Conservation (phyloP, 1,139 yeast species). For the Sugiyamaella grinbergsii region DNA sequence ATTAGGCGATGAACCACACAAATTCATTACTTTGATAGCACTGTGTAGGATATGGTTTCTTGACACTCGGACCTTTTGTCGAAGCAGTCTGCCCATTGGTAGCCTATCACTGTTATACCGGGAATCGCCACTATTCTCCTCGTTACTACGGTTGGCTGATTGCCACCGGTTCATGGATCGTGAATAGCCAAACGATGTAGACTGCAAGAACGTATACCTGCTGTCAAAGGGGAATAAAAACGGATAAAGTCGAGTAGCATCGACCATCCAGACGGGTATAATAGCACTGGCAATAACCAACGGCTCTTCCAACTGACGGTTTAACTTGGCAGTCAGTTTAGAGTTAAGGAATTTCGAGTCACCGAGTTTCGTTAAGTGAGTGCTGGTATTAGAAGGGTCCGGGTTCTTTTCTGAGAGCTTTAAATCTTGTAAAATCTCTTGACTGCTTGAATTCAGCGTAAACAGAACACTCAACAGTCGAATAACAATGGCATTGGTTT, state of each 20-base stretch:
- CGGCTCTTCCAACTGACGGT: conserved; percentile 88
- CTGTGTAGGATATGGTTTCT: conserved; percentile 72
- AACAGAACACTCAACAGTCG: conserved; percentile 58
- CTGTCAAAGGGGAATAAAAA: conserved; percentile 86
- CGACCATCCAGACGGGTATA: conserved; percentile 82
- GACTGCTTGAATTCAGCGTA: conserved; percentile 47
- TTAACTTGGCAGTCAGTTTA: conserved; percentile 82
- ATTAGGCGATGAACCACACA: conserved; percentile 79
- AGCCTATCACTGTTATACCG: conserved; percentile 32
- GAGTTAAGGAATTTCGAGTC: conserved; percentile 66
- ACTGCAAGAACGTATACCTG: conserved; percentile 73
- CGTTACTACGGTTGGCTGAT: conserved; percentile 29
- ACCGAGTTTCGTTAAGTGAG: conserved; percentile 36
- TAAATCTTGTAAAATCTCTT: conserved; percentile 2
- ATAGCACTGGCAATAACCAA: conserved; percentile 85
- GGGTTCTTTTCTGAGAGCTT: background rate
- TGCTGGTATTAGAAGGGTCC: no score
- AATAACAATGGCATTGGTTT: conserved; percentile 53
- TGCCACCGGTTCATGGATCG: conserved; percentile 83
- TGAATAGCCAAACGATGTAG: conserved; percentile 91
- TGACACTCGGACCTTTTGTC: conserved; percentile 80
- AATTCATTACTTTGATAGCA: conserved; percentile 74
- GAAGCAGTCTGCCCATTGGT: conserved; percentile 72
- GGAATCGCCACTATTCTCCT: conserved; percentile 19
- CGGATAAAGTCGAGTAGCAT: conserved; percentile 70